phyloP scores from a whole-genome alignment of 2,329 filamentous ascomycete species.

The Plectosphaerella cucumerina region DNA sequence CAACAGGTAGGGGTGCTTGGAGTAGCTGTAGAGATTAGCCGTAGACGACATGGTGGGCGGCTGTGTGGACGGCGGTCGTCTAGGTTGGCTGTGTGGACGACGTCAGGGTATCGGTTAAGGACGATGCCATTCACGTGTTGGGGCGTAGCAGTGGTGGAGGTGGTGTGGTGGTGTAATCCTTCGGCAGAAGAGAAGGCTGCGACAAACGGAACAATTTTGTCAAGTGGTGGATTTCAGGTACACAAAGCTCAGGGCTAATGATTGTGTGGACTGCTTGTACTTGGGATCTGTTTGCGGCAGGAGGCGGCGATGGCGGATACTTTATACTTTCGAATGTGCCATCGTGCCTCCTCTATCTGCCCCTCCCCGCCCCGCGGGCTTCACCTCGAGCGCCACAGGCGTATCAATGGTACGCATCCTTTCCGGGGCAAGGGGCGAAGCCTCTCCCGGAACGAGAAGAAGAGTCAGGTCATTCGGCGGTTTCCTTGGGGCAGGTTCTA shows the following conservation, averaged over 20 bases:
- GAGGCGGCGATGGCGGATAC: background rate
- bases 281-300: no score
- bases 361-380: background rate
- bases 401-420: background rate
- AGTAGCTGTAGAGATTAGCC: conserved; percentile 25
- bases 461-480: background rate
- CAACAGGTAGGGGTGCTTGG: conserved; percentile 58
- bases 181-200: background rate
- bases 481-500: background rate
- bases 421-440: background rate
- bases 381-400: background rate
- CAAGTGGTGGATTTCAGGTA: no score
- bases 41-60: background rate
- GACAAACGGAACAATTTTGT: background rate
- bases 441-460: background rate
- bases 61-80: background rate
- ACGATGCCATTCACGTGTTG: background rate
- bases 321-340: background rate
- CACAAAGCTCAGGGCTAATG: no score
- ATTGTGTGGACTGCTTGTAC: no score
- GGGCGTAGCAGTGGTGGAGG: background rate
- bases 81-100: background rate
- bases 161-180: background rate
- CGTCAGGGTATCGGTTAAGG: background rate
- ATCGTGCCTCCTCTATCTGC: no score